A percentile compares a stretch with the other conserved stretches of the same genome.
Evolutionary conservation across 352 stramenopile species (phyloP).

Genomic region (Poterioochromonas sp.): DNA sequence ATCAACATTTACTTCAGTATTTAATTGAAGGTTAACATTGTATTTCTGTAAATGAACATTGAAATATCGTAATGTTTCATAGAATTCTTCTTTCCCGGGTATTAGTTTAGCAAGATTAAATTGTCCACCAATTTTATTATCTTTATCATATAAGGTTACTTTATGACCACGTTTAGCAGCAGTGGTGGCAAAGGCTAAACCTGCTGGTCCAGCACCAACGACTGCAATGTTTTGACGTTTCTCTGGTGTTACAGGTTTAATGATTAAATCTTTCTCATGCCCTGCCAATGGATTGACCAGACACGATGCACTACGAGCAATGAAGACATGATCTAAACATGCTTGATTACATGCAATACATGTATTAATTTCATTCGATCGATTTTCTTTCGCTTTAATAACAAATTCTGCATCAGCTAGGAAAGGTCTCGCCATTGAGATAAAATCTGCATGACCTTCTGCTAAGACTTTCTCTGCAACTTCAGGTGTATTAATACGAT

Average conservation of each 20-base stretch:
- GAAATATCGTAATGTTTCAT: conserved; percentile 93
- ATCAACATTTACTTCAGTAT: conserved; percentile 48
- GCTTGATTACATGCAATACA: conserved; percentile 93
- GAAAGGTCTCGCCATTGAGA: conserved; percentile 78
- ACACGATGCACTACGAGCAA: conserved; percentile 80
- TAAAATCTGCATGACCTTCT: conserved; percentile 66
- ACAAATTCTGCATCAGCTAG: conserved; percentile 87
- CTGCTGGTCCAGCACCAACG: conserved; percentile 81
- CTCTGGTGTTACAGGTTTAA: conserved; percentile 39
- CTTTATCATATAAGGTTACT: conserved; percentile 84
- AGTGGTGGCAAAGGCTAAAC: conserved; percentile 74
- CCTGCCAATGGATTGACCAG: conserved; percentile 89
- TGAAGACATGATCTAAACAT: conserved; percentile 94
- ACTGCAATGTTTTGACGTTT: conserved; percentile 64
- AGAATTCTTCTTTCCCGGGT: conserved; percentile 93
- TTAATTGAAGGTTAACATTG: conserved; percentile 64
- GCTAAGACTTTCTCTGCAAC: conserved; percentile 68
- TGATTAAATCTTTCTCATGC: conserved; percentile 79
- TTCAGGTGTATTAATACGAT: conserved; percentile 90
- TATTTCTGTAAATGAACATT: conserved; percentile 61
- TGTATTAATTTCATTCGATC: conserved; percentile 89
- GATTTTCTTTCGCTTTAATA: conserved; percentile 72
- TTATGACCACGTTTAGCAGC: conserved; percentile 76
- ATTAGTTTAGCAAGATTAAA: conserved; percentile 49
- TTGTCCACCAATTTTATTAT: conserved; percentile 42